Base-by-base conservation (phyloP, 1,284 basidiomycete species). In the Rhodotorula sp. region DNA sequence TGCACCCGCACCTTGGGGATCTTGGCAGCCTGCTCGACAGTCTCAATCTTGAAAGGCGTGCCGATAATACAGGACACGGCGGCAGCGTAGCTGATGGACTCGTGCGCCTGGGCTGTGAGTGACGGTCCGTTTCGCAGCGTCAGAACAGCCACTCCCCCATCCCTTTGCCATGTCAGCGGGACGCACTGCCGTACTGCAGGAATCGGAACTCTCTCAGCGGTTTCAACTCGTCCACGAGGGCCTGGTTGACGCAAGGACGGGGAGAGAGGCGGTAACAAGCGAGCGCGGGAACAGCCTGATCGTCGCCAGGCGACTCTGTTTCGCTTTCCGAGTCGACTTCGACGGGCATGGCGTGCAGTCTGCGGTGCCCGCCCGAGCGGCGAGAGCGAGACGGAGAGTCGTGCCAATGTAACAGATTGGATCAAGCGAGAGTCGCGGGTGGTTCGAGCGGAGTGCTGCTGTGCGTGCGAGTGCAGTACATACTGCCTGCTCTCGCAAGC, bases 51-150 rank as follows among this genome's bases (percentile, higher is more conserved):
- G 52, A 68, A 72, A 1, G 75, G 76, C 19, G 67, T 71, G 1
- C 73, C 68, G 47, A 76, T 76, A 49, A 77, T 73, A 8, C 62
- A 69, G 22, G 66, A 65, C 48, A 70, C 61, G 4, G 72, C 75
- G 1, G 66, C 71, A 9, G 70, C 65, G 53, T 77, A 77, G 2
- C 67, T 39, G 44, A 73, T 68, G 48, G 39, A 39, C 34, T 71
- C 32, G 17, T 46, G n/a, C 13, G 30, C 24, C 2, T 32, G 51
- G 13, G 65, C 71, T 72, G 62, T n/a, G 15, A 20, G 36, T n/a
- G n/a, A n/a, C n/a, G n/a, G n/a, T n/a, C n/a, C 20, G 2, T 19
- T 7, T n/a, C 8, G 27, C 22, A 15, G 20, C 22, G 44, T 30
- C 19, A 27, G 8, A 48, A 19, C 17, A n/a, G 44, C 22, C 2